phyloP scores from a whole-genome alignment of 1,284 basidiomycete genomes.

The Megacollybia platyphylla region DNA sequence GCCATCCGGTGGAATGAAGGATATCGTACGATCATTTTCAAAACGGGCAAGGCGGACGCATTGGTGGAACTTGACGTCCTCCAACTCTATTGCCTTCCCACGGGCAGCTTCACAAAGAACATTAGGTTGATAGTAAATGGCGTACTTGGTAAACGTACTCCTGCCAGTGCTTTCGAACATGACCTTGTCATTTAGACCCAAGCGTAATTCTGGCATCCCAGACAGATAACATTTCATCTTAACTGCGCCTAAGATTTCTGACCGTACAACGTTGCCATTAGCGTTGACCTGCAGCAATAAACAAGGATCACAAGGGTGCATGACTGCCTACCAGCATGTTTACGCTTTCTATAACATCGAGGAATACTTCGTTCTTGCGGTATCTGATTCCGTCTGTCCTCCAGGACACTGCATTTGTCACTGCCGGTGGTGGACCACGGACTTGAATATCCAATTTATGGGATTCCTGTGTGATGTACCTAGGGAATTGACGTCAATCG shows the following conservation, averaged over 20 bases:
- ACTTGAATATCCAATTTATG: constrained; percentile 98
- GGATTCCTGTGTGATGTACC: constrained; percentile 98
- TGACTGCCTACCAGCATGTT: constrained; percentile 73
- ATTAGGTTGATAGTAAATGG: constrained; percentile 1
- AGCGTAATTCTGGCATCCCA: constrained; percentile 94
- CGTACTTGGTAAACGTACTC: constrained; percentile 38
- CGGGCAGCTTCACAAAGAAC: constrained; percentile 53
- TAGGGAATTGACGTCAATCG: constrained; percentile 14
- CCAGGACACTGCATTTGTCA: constrained; percentile 99
- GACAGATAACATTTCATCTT: constrained; percentile 99
- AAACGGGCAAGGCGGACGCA: constrained; percentile 99
- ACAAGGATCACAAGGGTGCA: not conserved
- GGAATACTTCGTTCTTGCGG: constrained; percentile 98
- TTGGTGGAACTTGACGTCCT: constrained; percentile 99
- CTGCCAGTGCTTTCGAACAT: constrained; percentile 98
- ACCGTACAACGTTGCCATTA: constrained; percentile 93
- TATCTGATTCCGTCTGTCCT: constrained; percentile 96
- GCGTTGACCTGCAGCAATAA: constrained; percentile 68
- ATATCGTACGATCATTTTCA: constrained; percentile 98
- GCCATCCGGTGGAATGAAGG: constrained; percentile 98
- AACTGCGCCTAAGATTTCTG: constrained; percentile 93
- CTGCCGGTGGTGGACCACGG: constrained; percentile 82
- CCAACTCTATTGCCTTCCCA: constrained; percentile 99
- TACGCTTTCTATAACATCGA: constrained; percentile 97
- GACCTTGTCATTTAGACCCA: constrained; percentile 98